Evolutionary conservation across 495 filamentous ascomycete species (phyloP).

Genomic region (Hypoxylon fragiforme): DNA sequence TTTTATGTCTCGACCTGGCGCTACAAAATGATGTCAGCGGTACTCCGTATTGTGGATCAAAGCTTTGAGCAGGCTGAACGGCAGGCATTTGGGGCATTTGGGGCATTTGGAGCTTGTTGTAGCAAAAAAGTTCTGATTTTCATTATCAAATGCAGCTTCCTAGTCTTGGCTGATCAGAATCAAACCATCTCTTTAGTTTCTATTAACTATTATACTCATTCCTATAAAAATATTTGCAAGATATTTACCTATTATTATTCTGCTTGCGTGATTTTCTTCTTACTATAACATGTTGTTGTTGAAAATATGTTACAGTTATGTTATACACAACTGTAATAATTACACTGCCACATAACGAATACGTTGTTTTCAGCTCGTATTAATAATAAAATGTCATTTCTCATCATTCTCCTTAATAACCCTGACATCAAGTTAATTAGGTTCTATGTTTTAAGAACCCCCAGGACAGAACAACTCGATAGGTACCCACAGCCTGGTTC

Average conservation of each 20-base stretch:
- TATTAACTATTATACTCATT: neutral
- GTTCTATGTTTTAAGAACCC: neutral
- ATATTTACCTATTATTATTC: no score
- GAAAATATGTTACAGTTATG: no score
- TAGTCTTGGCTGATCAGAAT: conserved; percentile 22
- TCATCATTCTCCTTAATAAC: no score
- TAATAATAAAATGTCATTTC: no score
- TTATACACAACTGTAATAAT: neutral
- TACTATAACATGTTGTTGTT: no score
- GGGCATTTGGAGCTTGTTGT: no score
- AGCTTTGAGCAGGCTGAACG: neutral
- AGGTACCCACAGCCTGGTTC: conserved; percentile 16
- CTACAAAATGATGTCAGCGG: conserved; percentile 28
- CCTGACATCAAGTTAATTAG: neutral
- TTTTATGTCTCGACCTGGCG: conserved; percentile 12
- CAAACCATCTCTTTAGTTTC: conserved; percentile 11
- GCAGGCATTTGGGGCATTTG: no score
- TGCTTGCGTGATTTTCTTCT: no score
- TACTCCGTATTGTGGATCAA: conserved; percentile 8
- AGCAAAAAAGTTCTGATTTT: conserved; percentile 20
- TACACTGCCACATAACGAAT: conserved; percentile 6
- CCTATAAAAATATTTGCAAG: no score
- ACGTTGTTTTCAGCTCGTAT: no score
- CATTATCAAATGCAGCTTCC: conserved; percentile 6
- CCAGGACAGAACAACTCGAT: neutral